Evolutionary conservation across 768 basidiomycete genomes (phyloP), one percentile per base, ranked within the genome.

Genomic region (Chalciporus piperatus): DNA sequence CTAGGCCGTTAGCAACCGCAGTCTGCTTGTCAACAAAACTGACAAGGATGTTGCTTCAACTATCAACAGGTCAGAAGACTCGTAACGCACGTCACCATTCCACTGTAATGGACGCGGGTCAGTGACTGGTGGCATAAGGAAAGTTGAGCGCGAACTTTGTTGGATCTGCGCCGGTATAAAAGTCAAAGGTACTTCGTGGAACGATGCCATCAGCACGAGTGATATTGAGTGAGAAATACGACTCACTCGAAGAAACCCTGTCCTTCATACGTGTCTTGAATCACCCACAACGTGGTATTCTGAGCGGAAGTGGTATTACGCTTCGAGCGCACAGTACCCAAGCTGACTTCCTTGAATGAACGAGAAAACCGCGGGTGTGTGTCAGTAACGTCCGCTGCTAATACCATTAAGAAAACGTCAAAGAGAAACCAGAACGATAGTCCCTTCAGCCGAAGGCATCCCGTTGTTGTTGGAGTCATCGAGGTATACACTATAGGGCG

Each of bases 211-310:
- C 46, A 55, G 55, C 49, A 41, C 30, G 11, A 50, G 37, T 42
- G 22, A 6, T 23, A 28, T 33, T 13, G 22, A 47, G 25, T 23
- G 43, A 41, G 48, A 43, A 45, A 23, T 4, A 42, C 66, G 66
- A 68, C 74, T 45, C 52, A 89, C 88, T 88, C 78, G 63, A 88
- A 89, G 68, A 90, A 90, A 0, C 71, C 79, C 47, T 74, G 57
- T 13, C 88, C 87, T 40, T 78, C 74, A 61, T 85, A 89, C 4
- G 77, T 80, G 61, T 87, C 86, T 67, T 87, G 64, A 11, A 79
- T 77, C 13, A 86, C 70, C 87, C 87, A 90, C 6, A 88, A 61
- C 57, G 79, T 82, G 4, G 80, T 58, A 42, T 56, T 61, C 22
- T 49, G 28, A 30, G 9, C 22, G 35, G 58, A 50, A 48, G 55